Conservation (phyloP, 2,329 filamentous ascomycete species). For the Penicillium vulpinum region DNA sequence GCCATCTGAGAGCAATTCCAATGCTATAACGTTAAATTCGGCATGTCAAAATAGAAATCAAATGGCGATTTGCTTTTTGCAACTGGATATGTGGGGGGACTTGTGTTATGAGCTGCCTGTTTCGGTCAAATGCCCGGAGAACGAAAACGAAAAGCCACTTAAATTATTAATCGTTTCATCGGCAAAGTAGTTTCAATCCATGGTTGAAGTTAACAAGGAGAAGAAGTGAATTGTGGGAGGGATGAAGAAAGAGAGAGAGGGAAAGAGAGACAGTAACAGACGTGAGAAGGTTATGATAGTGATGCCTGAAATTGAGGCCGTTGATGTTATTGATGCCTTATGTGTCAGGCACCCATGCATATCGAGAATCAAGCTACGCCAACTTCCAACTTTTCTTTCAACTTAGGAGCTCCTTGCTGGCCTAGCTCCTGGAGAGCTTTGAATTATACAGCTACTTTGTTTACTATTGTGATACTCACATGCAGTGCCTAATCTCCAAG, state of each 20-base stretch:
- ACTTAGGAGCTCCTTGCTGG: neutral
- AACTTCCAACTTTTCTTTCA: neutral
- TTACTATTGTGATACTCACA: neutral
- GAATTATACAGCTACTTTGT: neutral
- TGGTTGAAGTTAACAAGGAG: neutral
- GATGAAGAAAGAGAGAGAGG: neutral
- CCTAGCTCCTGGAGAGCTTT: neutral
- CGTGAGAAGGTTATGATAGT: neutral
- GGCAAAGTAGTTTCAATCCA: neutral
- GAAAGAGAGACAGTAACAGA: too few relatives aligned
- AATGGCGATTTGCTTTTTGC: neutral
- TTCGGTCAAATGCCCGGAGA: neutral
- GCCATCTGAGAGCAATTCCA: conserved; percentile 17
- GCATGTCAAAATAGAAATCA: neutral
- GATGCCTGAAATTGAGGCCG: conserved; percentile 10
- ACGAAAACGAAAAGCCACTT: neutral
- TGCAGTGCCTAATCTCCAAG: neutral
- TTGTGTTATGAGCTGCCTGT: conserved; percentile 6
- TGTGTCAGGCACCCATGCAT: neutral
- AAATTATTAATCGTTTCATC: neutral
- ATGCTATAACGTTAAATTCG: conserved; percentile 16
- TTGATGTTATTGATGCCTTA: neutral
- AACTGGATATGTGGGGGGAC: conserved; percentile 1
- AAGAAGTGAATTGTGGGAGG: neutral
- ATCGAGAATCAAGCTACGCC: neutral